Conservation (phyloP, 2,329 filamentous ascomycete genomes). For the Pseudogymnoascus sp. region DNA sequence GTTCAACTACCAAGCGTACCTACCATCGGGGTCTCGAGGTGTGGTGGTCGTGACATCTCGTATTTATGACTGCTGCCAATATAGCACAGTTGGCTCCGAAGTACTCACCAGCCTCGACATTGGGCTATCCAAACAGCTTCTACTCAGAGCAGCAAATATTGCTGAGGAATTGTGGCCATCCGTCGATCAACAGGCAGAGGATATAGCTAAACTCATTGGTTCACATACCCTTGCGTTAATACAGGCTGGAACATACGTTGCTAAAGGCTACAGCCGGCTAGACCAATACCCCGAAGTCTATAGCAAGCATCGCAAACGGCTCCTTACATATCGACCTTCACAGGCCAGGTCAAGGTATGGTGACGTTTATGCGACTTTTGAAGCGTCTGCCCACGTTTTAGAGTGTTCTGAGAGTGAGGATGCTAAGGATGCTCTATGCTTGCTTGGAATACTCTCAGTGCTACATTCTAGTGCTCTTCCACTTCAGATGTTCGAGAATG, state of each 20-base stretch:
- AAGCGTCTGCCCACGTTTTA: conserved; percentile 26
- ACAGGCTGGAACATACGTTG: conserved; percentile 12
- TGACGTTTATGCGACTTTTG: conserved; percentile 31
- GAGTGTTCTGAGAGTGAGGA: conserved; percentile 15
- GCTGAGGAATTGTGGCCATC: neutral
- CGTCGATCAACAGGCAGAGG: conserved; percentile 1
- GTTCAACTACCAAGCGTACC: conserved; percentile 19
- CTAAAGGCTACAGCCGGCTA: conserved; percentile 12
- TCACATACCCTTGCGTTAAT: conserved; percentile 6
- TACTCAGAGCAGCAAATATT: conserved; percentile 1
- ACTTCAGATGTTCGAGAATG: conserved; percentile 25
- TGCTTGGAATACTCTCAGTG: conserved; percentile 26
- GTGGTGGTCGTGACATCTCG: conserved; percentile 33
- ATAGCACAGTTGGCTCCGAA: conserved; percentile 24
- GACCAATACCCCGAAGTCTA: conserved; percentile 14
- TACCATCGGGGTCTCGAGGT: conserved; percentile 25
- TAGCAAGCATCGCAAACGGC: conserved; percentile 16
- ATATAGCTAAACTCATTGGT: conserved; percentile 8
- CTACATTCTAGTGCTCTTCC: conserved; percentile 22
- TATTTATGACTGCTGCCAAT: conserved; percentile 24
- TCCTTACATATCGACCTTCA: conserved; percentile 22
- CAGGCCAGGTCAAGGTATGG: conserved; percentile 28
- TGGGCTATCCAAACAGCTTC: neutral
- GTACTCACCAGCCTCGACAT: conserved; percentile 3
- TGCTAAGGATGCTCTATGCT: conserved; percentile 22